Conservation (phyloP, 805 yeast genomes). For the Dipodascus albidus region DNA sequence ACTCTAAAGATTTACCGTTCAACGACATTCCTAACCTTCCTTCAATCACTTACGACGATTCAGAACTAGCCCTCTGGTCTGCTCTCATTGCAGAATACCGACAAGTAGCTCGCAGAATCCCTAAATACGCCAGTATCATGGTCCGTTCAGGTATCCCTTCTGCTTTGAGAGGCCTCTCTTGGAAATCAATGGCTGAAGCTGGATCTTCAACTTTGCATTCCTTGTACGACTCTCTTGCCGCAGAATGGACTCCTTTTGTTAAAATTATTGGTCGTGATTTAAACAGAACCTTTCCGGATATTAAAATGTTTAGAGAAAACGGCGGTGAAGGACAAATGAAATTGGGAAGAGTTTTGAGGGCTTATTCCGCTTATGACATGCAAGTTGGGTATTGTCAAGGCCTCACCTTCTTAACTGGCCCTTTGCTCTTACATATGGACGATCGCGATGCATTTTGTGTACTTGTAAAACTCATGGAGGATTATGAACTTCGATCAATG, state of each 20-base stretch:
- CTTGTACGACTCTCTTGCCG: conserved; percentile 29
- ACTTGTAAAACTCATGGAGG: conserved; percentile 46
- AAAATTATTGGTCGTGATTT: conserved; percentile 45
- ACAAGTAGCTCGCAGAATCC: conserved; percentile 20
- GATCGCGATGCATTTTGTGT: conserved; percentile 37
- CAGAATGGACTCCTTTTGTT: conserved; percentile 33
- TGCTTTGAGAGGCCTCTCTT: conserved; percentile 24
- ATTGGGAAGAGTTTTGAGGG: conserved; percentile 46
- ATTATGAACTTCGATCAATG: conserved; percentile 43
- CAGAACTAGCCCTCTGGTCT: conserved; percentile 26
- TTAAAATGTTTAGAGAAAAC: conserved; percentile 35
- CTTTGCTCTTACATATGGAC: conserved; percentile 35
- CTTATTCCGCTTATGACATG: conserved; percentile 50
- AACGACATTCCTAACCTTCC: conserved; percentile 12
- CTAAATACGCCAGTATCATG: conserved; percentile 22
- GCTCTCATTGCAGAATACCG: conserved; percentile 24
- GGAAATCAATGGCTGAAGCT: conserved; percentile 24
- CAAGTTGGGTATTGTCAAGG: conserved; percentile 66
- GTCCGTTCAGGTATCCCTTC: conserved; percentile 26
- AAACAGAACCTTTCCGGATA: conserved; percentile 46
- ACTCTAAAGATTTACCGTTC: conserved; percentile 6
- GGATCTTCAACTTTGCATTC: conserved; percentile 22
- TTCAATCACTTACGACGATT: conserved; percentile 2
- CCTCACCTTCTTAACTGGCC: conserved; percentile 49
- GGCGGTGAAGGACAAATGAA: conserved; percentile 32